Evolutionary conservation across 805 yeast genomes (phyloP), one percentile per base, ranked within the genome.

Genomic region (Grigorovia jiainica): DNA sequence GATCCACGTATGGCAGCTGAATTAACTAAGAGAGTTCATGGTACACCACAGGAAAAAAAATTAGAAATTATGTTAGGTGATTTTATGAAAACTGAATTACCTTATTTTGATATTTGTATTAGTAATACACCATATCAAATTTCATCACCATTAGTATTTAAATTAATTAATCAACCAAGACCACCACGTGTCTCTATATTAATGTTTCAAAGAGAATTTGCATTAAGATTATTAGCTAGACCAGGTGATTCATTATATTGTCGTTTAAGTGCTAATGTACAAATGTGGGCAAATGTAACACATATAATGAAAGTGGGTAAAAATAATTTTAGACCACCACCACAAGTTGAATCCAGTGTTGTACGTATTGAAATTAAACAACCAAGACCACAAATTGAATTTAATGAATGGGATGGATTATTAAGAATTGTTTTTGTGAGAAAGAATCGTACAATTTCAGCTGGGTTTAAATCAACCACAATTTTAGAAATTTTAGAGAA

Each of bases 1-100:
- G 98, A 92, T 66, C 98, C 98, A n/a, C 73, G 97, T 67, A 92
- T 92, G 98, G 98, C 97, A 2, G 97, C 97, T 0, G 98, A 92
- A 64, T 71, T 92, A 54, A 87, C 97, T 9, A 92, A 92, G 63
- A 81, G 98, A 70, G 97, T 92, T 13, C 96, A 87, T 56, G 97
- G 97, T 10, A 90, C 94, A n/a, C 89, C 96, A 1, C 82, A 75
- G 43, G 92, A 87, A 61, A 87, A 86, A 65, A 89, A 87, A 60
- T 70, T 92, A 43, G 97, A 92, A 48, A 87, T 92, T 45, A 66
- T 90, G 55, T 71, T 92, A 49, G 98, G 98, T 16, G 98, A 92
- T 66, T 89, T 87, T 61, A 90, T 92, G 78, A 92, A 92, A 65
- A 79, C 95, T 2, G 97, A 92, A 37, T 67, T 92, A 43, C 97